Evolutionary conservation across 1,284 basidiomycete species (phyloP).

Genomic region (Serendipita sp.): DNA sequence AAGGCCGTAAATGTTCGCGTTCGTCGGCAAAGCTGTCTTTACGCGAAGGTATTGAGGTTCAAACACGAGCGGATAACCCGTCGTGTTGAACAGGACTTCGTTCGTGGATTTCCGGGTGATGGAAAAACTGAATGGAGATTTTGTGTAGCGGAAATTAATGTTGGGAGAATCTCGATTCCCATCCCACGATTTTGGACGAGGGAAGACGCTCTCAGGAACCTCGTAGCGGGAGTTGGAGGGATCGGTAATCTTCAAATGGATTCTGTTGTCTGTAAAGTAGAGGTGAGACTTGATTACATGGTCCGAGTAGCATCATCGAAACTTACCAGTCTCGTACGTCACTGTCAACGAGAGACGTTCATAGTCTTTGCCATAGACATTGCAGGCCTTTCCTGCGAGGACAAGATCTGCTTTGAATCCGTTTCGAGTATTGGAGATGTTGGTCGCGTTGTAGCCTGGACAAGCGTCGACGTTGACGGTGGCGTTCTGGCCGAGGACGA

Average conservation of each 20-base stretch:
- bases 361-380: conserved; percentile 61
- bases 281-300: neutral
- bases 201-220: conserved; percentile 50
- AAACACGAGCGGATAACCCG: conserved; percentile 47
- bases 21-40: conserved; percentile 33
- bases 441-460: conserved; percentile 37
- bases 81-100: conserved; percentile 59
- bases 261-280: conserved; percentile 34
- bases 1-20: conserved; percentile 63
- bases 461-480: conserved; percentile 11
- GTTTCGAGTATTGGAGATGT: conserved; percentile 27
- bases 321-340: conserved; percentile 49
- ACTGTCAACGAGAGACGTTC: conserved; percentile 46
- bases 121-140: conserved; percentile 57
- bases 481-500: neutral
- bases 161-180: conserved; percentile 6
- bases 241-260: conserved; percentile 64
- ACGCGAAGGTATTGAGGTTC: conserved; percentile 71
- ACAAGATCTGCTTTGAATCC: conserved; percentile 17
- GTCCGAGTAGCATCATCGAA: neutral
- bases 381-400: conserved; percentile 47
- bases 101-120: conserved; percentile 40
- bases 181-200: conserved; percentile 31
- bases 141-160: conserved; percentile 46
- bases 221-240: conserved; percentile 43